A percentile compares a stretch with the other conserved stretches of the same genome.
Evolutionary conservation across 768 basidiomycete genomes (phyloP).

Genomic region (Rhizopogon vulgaris): DNA sequence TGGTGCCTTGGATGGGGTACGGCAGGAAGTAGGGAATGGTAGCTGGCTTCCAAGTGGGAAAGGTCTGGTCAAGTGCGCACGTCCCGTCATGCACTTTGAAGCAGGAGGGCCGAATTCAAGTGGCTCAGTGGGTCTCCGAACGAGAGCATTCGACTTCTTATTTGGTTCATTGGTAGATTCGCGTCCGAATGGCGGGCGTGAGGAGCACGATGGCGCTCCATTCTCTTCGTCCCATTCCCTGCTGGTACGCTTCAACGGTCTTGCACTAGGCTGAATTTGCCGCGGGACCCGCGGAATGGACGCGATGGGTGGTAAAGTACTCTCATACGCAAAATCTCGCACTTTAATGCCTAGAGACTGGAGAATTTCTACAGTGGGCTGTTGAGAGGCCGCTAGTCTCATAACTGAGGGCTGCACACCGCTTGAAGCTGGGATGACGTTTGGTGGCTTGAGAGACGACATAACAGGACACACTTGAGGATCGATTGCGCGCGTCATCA

Average conservation of each 20-base stretch:
- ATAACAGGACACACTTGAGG: conserved; percentile 28
- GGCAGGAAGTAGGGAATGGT: conserved; percentile 5
- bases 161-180: not conserved
- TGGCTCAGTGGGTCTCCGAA: conserved; percentile 30
- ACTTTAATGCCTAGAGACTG: conserved; percentile 34
- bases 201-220: conserved; percentile 10
- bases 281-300: conserved; percentile 42
- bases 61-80: conserved; percentile 4
- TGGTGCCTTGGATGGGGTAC: conserved; percentile 4
- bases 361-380: conserved; percentile 30
- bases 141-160: conserved; percentile 23
- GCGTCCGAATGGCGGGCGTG: conserved; percentile 12
- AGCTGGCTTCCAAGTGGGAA: not conserved
- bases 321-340: conserved; percentile 66
- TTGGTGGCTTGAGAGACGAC: conserved; percentile 15
- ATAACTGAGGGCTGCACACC: not conserved
- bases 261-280: conserved; percentile 41
- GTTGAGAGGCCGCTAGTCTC: conserved; percentile 15
- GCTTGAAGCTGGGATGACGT: conserved; percentile 12
- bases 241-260: conserved; percentile 32
- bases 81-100: conserved; percentile 1
- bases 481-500: conserved; percentile 18
- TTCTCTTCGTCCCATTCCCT: conserved; percentile 27
- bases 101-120: conserved; percentile 8
- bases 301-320: conserved; percentile 53